Percentiles rank a stretch among this genome's conserved stretches.
Conservation (phyloP, 345 rosid species). For the Heritiera littoralis region DNA sequence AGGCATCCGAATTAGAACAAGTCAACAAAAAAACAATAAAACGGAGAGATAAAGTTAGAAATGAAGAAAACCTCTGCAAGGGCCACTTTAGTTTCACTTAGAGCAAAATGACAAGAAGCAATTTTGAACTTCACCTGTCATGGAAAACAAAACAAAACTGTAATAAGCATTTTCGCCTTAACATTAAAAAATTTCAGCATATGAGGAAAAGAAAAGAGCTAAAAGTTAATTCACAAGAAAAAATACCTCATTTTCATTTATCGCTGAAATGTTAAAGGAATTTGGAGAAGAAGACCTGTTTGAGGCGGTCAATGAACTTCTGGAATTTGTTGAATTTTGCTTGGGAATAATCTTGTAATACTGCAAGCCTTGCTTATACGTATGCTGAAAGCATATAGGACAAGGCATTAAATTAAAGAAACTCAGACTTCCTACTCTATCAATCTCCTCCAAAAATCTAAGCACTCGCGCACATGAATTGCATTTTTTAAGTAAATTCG, state of each 20-base stretch:
- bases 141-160: constrained; percentile 9
- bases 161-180: neutral
- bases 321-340: constrained; percentile 62
- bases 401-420: neutral
- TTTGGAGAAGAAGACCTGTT: constrained; percentile 79
- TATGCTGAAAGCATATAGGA: constrained; percentile 47
- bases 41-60: constrained; percentile 10
- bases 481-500: too few species aligned
- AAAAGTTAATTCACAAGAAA: neutral
- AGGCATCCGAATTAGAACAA: neutral
- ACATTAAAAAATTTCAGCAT: neutral
- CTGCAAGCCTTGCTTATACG: constrained; percentile 85
- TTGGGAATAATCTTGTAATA: constrained; percentile 70
- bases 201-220: constrained; percentile 15
- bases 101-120: constrained; percentile 81
- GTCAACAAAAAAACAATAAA: constrained; percentile 2
- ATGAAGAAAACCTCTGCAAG: constrained; percentile 65
- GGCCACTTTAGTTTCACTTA: constrained; percentile 75
- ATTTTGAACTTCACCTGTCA: constrained; percentile 88
- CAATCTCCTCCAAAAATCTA: neutral
- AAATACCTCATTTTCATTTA: constrained; percentile 87
- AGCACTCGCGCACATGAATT: neutral
- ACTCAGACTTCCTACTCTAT: neutral
- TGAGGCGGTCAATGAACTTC: constrained; percentile 70
- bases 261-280: constrained; percentile 60